phyloP scores from a whole-genome alignment of 2,329 filamentous ascomycete genomes.

The Fusarium mexicanum region DNA sequence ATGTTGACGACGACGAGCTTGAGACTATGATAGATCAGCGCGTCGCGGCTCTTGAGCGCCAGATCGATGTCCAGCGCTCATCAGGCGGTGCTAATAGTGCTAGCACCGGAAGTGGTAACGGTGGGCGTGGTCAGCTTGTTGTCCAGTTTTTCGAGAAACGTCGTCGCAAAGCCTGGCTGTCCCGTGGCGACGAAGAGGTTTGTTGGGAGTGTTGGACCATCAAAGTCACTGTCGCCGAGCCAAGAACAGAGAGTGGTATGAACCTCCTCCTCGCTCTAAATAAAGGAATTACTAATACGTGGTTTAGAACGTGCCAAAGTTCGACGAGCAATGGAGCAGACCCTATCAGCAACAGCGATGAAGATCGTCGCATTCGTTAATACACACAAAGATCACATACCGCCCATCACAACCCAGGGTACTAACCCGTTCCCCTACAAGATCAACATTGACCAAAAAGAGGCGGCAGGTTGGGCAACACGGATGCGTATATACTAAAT shows the following conservation, averaged over 20 bases:
- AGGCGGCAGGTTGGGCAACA: slow-evolving; percentile 76
- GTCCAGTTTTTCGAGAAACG: slow-evolving; percentile 97
- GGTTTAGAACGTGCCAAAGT: slow-evolving; percentile 84
- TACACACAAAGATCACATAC: slow-evolving; percentile 92
- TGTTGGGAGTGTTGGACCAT: slow-evolving; percentile 98
- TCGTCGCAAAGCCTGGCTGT: slow-evolving; percentile 81
- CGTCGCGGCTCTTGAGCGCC: slow-evolving; percentile 79
- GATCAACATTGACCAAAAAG: slow-evolving; percentile 87
- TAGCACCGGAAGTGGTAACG: slow-evolving; percentile 44
- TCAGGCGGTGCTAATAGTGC: slow-evolving; percentile 35
- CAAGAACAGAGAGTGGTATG: slow-evolving; percentile 86
- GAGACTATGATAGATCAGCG: slow-evolving; percentile 94
- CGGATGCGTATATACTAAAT: slow-evolving; percentile 77
- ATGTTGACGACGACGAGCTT: slow-evolving; percentile 88
- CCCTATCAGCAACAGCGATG: slow-evolving; percentile 84
- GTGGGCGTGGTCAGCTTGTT: slow-evolving; percentile 79
- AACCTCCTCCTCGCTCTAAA: background rate
- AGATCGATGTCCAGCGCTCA: slow-evolving; percentile 71
- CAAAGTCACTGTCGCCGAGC: slow-evolving; percentile 91
- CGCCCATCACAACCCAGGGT: slow-evolving; percentile 92
- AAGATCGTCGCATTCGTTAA: slow-evolving; percentile 92
- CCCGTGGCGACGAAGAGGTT: slow-evolving; percentile 87
- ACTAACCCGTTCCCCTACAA: slow-evolving; percentile 96
- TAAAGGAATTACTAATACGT: background rate
- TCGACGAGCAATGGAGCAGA: slow-evolving; percentile 89